Evolutionary conservation across 176 grass and related monocot species (phyloP).

Genomic region (Zizania latifolia): DNA sequence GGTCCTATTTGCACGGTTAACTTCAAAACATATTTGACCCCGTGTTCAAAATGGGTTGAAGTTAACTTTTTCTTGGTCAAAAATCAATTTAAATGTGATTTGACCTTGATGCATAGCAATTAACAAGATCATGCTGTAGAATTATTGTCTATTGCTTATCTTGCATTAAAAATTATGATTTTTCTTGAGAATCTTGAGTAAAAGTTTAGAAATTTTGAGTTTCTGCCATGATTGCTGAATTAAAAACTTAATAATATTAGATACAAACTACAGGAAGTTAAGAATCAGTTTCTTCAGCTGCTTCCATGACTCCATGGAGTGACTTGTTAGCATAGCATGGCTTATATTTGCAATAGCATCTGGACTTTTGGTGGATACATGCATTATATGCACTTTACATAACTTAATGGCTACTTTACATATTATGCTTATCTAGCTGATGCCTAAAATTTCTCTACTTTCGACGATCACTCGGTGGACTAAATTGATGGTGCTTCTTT

Average conservation of each 20-base stretch:
- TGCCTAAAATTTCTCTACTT: neutral
- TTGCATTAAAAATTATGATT: neutral
- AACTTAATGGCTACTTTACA: neutral
- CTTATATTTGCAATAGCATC: neutral
- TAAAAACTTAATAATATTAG: neutral
- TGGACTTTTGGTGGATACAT: neutral
- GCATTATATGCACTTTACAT: neutral
- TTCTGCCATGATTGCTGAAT: neutral
- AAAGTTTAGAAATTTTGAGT: slow-evolving; percentile 11
- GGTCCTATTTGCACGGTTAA: neutral
- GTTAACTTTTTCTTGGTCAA: neutral
- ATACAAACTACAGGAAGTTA: neutral
- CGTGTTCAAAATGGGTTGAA: neutral
- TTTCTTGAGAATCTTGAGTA: neutral
- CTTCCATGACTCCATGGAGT: neutral
- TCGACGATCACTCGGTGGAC: neutral
- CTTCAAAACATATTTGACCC: neutral
- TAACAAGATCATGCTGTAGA: neutral
- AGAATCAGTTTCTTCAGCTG: neutral
- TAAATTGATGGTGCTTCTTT: slow-evolving; percentile 9
- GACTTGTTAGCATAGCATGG: slow-evolving; percentile 8
- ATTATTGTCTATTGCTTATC: neutral
- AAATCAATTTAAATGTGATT: neutral
- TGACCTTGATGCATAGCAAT: neutral
- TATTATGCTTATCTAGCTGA: neutral